Evolutionary conservation across 2,329 filamentous ascomycete species (phyloP), one percentile per base, ranked within the genome.

Genomic region (Cercospora beticola): DNA sequence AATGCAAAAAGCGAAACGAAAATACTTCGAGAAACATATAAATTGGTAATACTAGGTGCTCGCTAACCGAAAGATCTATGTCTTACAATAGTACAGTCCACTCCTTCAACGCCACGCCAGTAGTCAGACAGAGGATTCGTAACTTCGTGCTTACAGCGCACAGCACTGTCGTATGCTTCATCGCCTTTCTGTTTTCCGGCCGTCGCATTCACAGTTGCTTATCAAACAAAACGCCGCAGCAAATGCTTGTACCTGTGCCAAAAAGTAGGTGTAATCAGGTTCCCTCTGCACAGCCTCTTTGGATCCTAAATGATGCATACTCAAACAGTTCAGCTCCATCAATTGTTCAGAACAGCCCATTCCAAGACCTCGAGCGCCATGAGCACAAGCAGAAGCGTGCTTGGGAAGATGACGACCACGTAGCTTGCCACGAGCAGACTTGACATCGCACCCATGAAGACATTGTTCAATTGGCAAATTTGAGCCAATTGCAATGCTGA

Each of bases 381-480:
- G 87, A 98, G 91, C 65, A 99, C 95, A 54, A 98, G 86, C 40
- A 96, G 78, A 52, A 99, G 86, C 1, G 95, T 99, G 46, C 93
- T 97, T 1, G 95, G 95, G 62, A 99, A 86, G 74, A 99, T 98
- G 90, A 90, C 93, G 71, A 97, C 90, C 68, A 99, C 93, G 78
- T 97, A 97, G 82, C 94, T 97, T 83, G 97, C 94, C 84, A 98
- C 97, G 62, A 98, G 82, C 66, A 99, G 86, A 79, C 89, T 92
- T 70, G 92, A 92, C 94, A 99, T 98, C 60, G 95, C 93, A 18
- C 90, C 89, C 84, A 98, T 94, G 80, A 93, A 99, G 9, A 99
- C 95, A 71, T 91, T 91, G 81, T 99, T 99, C 82, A 98, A 92
- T 85, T 98, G 95, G 82, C 95, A 99, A 70, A 99, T 99, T 82